These are phyloP conservation scores for Coemansia sp. DNA, from an alignment of 192 early-diverging fungal genomes.

Conservation along the genomic window DNA sequence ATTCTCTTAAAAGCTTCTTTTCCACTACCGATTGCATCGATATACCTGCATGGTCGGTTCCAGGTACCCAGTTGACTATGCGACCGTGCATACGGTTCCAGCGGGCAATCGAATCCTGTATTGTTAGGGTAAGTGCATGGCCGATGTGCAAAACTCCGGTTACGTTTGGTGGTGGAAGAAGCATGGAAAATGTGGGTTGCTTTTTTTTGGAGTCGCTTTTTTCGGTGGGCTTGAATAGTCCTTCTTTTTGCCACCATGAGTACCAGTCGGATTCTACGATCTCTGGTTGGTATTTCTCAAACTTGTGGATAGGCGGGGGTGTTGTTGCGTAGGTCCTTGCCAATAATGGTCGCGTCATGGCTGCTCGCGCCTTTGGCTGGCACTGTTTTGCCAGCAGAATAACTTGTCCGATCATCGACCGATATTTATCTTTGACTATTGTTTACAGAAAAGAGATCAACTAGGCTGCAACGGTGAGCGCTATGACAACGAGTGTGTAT, in stretches of 20 bases:
- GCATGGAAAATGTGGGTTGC: constrained; percentile 68
- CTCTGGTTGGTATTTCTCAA: constrained; percentile 43
- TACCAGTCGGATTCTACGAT: constrained; percentile 92
- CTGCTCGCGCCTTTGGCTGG: neutral
- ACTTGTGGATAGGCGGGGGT: constrained; percentile 37
- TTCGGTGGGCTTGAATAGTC: constrained; percentile 62
- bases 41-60: constrained; percentile 98
- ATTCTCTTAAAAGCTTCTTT: constrained; percentile 65
- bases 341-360: neutral
- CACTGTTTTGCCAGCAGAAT: neutral
- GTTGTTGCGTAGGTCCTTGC: neutral
- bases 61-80: constrained; percentile 86
- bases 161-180: constrained; percentile 95
- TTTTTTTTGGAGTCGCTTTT: constrained; percentile 13
- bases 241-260: constrained; percentile 88
- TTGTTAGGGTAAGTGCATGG: constrained; percentile 88
- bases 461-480: no score
- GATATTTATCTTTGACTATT: no score
- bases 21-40: constrained; percentile 96
- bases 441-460: no score
- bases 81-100: constrained; percentile 93
- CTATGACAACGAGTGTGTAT: neutral
- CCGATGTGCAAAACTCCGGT: constrained; percentile 95
- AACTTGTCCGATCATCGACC: neutral
- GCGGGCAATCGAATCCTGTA: constrained; percentile 76